Evolutionary conservation across 805 yeast species (phyloP), one percentile per base, ranked within the genome.

Genomic region (Wickerhamomyces bovis): DNA sequence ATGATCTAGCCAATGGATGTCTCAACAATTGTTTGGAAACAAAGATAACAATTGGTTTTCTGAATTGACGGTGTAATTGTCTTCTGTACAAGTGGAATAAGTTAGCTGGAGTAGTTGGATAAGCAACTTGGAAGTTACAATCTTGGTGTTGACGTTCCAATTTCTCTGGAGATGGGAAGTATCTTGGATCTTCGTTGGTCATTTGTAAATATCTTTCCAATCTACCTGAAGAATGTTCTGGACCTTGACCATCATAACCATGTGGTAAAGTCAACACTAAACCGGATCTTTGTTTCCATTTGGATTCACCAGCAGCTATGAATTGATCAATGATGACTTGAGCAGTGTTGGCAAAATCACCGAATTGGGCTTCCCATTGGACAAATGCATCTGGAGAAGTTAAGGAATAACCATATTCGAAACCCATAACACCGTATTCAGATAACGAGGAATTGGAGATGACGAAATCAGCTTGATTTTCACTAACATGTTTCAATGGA

Each of bases 201-300:
- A 94, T 72, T 75, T 88, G 96, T 70, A 94, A 77, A 74, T 89
- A 94, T 76, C 99, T 84, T 76, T 94, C 99, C 46, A 94, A 71
- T 78, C 98, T 85, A 62, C 96, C 98, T 47, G 96, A 87, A 23
- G 99, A 94, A 73, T 94, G 99, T 76, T 94, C 99, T 56, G 99
- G 98, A 63, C 99, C 99, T 76, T 94, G 99, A 57, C 99, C 99
- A 68, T 94, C 99, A 69, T 90, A 94, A 74, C 99, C 99, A 68
- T 94, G 99, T 48, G 99, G 99, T 70, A 94, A 78, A 4, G 97
- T 88, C 58, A 94, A 72, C 35, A 94, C 96, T 50, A 94, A 66
- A 67, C 99, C 99, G 13, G 97, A 88, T 73, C 99, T 86, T 78
- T 94, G 99, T 68, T 88, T 86, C 99, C 99, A 94, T 75, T 94